These are phyloP conservation scores for Chrysanthemum lavandulifolium DNA, from an alignment of 129 eudicot genomes.

Conservation along the genomic window DNA sequence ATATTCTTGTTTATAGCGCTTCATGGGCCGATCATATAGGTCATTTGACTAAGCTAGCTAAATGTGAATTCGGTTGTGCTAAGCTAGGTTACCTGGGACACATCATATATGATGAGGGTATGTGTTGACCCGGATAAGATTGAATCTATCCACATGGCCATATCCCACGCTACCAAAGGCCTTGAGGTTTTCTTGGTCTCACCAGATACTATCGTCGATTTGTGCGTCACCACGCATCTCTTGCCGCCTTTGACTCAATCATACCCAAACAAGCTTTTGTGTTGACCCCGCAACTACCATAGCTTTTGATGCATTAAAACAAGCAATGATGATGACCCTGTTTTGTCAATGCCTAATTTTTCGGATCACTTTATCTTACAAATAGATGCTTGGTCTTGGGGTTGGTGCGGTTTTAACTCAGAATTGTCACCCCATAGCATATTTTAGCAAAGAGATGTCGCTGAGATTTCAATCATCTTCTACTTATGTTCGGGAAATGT, in stretches of 20 bases:
- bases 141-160: not conserved
- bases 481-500: not conserved
- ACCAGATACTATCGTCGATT: not conserved
- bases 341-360: not conserved
- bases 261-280: not conserved
- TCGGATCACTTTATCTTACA: not conserved
- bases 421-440: not conserved
- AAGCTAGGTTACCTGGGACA: not conserved
- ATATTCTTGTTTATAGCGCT: no score
- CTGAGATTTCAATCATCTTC: not conserved
- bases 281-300: not conserved
- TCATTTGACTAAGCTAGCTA: no score
- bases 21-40: no score
- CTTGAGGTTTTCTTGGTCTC: not conserved
- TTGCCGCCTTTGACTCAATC: not conserved
- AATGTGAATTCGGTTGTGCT: not conserved
- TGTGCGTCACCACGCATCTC: not conserved
- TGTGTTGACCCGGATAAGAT: not conserved
- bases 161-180: not conserved
- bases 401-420: constrained; percentile 4
- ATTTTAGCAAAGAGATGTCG: not conserved
- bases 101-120: not conserved
- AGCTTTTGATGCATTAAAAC: not conserved
- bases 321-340: not conserved
- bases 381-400: not conserved